A percentile compares a stretch with the other conserved stretches of the same genome.
Evolutionary conservation across 371 early-diverging fungal genomes (phyloP).

Genomic region (Rhizopus sp.): DNA sequence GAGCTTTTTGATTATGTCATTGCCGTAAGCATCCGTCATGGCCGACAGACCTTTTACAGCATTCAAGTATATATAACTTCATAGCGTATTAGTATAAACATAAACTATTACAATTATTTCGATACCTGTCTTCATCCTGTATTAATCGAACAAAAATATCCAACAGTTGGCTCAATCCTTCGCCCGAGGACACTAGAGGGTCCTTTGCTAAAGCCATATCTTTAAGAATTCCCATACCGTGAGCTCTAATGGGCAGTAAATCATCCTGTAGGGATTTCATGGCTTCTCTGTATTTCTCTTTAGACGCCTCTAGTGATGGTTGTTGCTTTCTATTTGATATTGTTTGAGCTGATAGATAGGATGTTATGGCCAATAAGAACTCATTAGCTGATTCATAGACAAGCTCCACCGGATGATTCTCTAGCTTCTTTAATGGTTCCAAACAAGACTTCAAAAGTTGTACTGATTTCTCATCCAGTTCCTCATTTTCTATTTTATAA

Average conservation of each 20-base stretch:
- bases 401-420: slow-evolving; percentile 49
- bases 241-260: slow-evolving; percentile 85
- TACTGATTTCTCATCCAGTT: slow-evolving; percentile 46
- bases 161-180: slow-evolving; percentile 64
- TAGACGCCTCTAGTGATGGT: slow-evolving; percentile 36
- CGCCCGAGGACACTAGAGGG: slow-evolving; percentile 48
- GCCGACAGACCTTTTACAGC: slow-evolving; percentile 85
- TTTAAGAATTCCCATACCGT: slow-evolving; percentile 79
- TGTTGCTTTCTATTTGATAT: slow-evolving; percentile 20
- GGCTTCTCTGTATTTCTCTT: slow-evolving; percentile 68
- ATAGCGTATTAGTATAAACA: not conserved
- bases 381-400: slow-evolving; percentile 63
- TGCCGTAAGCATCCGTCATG: slow-evolving; percentile 78
- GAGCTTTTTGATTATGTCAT: slow-evolving; percentile 65
- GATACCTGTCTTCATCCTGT: slow-evolving; percentile 74
- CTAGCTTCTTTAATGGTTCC: slow-evolving; percentile 57
- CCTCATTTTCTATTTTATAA: slow-evolving; percentile 50
- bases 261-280: slow-evolving; percentile 78
- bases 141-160: slow-evolving; percentile 77
- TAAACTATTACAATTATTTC: not conserved
- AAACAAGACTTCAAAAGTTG: slow-evolving; percentile 53
- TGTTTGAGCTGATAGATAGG: slow-evolving; percentile 35
- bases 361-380: slow-evolving; percentile 55
- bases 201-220: slow-evolving; percentile 73
- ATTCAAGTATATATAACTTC: slow-evolving; percentile 85